Evolutionary conservation across 345 rosid genomes (phyloP).

Genomic region (Cochlearia excelsa): DNA sequence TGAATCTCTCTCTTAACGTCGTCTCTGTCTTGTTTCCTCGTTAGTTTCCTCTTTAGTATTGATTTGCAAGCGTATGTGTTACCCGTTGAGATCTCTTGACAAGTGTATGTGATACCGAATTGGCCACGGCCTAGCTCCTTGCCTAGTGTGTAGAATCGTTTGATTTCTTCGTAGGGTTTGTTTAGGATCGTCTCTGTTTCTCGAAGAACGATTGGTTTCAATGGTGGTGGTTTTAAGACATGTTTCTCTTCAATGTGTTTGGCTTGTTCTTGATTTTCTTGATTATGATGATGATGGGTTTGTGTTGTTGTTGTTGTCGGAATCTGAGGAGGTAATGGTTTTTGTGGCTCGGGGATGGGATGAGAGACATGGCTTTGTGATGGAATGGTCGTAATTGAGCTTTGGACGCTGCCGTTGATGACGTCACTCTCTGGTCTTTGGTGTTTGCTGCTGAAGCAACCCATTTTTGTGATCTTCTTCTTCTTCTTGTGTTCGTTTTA

Average conservation of each 20-base stretch:
- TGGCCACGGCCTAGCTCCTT: conserved; percentile 85
- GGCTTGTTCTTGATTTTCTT: conserved; percentile 13
- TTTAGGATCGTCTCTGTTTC: conserved; percentile 52
- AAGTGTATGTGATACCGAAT: conserved; percentile 71
- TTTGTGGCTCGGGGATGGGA: conserved; percentile 26
- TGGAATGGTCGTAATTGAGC: conserved; percentile 27
- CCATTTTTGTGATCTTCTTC: conserved; percentile 40
- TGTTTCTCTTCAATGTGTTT: conserved; percentile 11
- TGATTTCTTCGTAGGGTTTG: conserved; percentile 66
- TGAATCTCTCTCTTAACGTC: conserved; percentile 71
- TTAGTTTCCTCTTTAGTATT: conserved; percentile 64
- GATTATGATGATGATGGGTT: conserved; percentile 18
- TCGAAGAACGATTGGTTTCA: conserved; percentile 25
- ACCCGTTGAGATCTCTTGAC: conserved; percentile 62
- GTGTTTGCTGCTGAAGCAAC: conserved; percentile 55
- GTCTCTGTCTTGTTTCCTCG: conserved; percentile 53
- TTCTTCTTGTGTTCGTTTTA: conserved; percentile 24
- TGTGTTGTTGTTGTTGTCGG: conserved; percentile 30
- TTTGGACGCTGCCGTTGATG: conserved; percentile 32
- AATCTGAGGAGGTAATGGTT: conserved; percentile 29
- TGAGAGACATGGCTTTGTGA: conserved; percentile 29
- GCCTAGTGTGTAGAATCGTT: conserved; percentile 48
- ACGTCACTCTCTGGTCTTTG: conserved; percentile 29
- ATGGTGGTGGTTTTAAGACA: conserved; percentile 7
- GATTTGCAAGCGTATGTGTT: conserved; percentile 72